A percentile compares a stretch with the other conserved stretches of the same genome.
Conservation (phyloP, 805 yeast genomes). For the Scheffersomyces ergatensis region DNA sequence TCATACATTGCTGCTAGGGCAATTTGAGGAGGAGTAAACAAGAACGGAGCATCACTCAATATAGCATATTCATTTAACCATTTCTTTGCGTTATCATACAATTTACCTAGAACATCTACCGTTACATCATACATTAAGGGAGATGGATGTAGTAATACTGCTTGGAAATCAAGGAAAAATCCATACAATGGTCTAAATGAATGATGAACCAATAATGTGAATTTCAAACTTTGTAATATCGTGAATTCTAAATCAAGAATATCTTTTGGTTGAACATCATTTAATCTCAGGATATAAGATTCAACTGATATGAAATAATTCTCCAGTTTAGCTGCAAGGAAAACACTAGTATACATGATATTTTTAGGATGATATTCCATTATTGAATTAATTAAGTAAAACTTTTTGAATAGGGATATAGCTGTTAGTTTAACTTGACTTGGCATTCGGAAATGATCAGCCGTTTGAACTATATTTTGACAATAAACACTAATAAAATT, state of each 20-base stretch:
- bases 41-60: slow-evolving; percentile 71
- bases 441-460: slow-evolving; percentile 75
- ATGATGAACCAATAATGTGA: slow-evolving; percentile 83
- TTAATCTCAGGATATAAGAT: slow-evolving; percentile 69
- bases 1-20: slow-evolving; percentile 82
- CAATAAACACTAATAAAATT: slow-evolving; percentile 69
- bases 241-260: slow-evolving; percentile 78
- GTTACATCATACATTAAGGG: slow-evolving; percentile 45
- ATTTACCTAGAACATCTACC: slow-evolving; percentile 56
- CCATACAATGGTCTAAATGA: slow-evolving; percentile 92
- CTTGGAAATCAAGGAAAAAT: slow-evolving; percentile 86
- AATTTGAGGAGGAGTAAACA: slow-evolving; percentile 91
- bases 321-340: slow-evolving; percentile 90
- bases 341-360: slow-evolving; percentile 68
- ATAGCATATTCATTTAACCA: slow-evolving; percentile 62
- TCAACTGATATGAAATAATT: slow-evolving; percentile 85
- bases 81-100: slow-evolving; percentile 69
- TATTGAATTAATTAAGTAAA: slow-evolving; percentile 75
- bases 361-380: slow-evolving; percentile 88
- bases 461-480: slow-evolving; percentile 65
- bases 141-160: slow-evolving; percentile 40
- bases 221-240: slow-evolving; percentile 68
- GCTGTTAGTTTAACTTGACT: slow-evolving; percentile 90
- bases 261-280: slow-evolving; percentile 61
- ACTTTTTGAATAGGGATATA: slow-evolving; percentile 73